Conservation (phyloP, 2,329 filamentous ascomycete genomes). For the Aspergillus tubingensis region DNA sequence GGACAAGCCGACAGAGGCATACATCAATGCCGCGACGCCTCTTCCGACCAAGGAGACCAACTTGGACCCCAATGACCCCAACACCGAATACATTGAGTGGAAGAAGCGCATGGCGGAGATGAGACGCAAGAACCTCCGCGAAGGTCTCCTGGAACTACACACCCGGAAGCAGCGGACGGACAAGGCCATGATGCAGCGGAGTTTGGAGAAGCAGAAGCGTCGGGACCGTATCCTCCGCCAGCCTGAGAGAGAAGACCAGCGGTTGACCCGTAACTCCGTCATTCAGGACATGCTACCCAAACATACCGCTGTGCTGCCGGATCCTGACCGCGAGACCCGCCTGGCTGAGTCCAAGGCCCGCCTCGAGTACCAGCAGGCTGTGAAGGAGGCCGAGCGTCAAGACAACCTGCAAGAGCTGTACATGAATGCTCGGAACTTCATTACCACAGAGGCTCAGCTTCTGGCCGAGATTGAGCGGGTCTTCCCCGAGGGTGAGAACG, state of each 20-base stretch:
- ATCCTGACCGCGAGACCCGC: conserved; percentile 63
- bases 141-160: conserved; percentile 71
- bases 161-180: conserved; percentile 58
- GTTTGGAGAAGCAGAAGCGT: conserved; percentile 52
- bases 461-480: conserved; percentile 69
- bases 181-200: conserved; percentile 40
- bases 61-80: conserved; percentile 39
- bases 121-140: conserved; percentile 70
- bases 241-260: conserved; percentile 73
- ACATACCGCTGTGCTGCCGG: conserved; percentile 56
- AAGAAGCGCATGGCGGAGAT: conserved; percentile 71
- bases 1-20: conserved; percentile 63
- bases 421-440: conserved; percentile 83
- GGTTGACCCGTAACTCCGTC: conserved; percentile 70
- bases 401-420: conserved; percentile 84
- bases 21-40: conserved; percentile 63
- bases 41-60: conserved; percentile 46
- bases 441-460: conserved; percentile 77
- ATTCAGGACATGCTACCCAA: conserved; percentile 53
- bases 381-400: conserved; percentile 62
- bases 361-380: conserved; percentile 47
- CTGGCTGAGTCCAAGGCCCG: conserved; percentile 47
- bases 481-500: conserved; percentile 66
- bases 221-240: conserved; percentile 58
- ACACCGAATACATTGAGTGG: conserved; percentile 61